phyloP scores from a whole-genome alignment of 495 filamentous ascomycete species.

The Trichocladium uniseriatum region DNA sequence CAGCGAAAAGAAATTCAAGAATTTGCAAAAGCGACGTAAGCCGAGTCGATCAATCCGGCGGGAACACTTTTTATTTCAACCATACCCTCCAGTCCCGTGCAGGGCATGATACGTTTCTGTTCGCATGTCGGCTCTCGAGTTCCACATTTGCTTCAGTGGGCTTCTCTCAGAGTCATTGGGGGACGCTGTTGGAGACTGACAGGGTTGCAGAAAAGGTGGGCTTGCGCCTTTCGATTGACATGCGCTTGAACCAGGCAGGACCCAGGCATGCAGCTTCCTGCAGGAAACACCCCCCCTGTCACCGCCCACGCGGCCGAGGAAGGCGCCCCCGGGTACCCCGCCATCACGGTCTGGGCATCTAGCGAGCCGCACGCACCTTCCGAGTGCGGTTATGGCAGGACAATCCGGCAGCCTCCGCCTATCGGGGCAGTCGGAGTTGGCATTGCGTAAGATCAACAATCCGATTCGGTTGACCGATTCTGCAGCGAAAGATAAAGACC shows the following conservation, averaged over 20 bases:
- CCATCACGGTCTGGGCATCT: constrained; percentile 3
- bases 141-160: constrained; percentile 18
- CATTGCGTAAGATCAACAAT: constrained; percentile 3
- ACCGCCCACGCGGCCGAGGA: constrained; percentile 6
- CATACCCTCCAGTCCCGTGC: neutral
- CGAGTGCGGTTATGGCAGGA: neutral
- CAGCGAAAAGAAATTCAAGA: too few relatives aligned
- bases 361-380: neutral
- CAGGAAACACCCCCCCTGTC: constrained; percentile 6
- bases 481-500: constrained; percentile 3
- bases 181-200: constrained; percentile 3
- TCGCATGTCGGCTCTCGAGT: constrained; percentile 3
- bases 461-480: neutral
- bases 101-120: neutral
- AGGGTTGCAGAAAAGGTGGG: constrained; percentile 12
- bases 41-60: neutral
- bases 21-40: constrained; percentile 4
- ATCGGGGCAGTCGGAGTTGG: neutral
- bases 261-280: neutral
- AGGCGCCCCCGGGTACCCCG: constrained; percentile 2
- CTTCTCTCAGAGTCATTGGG: constrained; percentile 19
- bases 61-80: constrained; percentile 15
- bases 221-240: constrained; percentile 31
- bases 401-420: neutral
- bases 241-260: constrained; percentile 7